These are phyloP conservation scores for Platanus orientalis DNA, from an alignment of 164 flowering plant genomes.

Conservation along the genomic window DNA sequence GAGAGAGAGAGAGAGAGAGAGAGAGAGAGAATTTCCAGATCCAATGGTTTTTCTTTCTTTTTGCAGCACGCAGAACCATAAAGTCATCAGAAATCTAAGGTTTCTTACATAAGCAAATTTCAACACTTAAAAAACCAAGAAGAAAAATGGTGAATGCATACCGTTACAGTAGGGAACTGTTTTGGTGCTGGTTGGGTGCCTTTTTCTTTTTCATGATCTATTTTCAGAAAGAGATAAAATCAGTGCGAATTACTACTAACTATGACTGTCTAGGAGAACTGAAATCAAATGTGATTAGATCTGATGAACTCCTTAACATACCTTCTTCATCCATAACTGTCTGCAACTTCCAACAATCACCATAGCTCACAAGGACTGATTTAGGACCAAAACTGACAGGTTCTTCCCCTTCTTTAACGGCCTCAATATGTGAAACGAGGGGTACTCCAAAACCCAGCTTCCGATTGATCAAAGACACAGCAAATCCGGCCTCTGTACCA, in stretches of 20 bases:
- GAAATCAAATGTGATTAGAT: neutral
- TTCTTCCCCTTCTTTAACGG: constrained; percentile 75
- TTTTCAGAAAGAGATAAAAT: constrained; percentile 2
- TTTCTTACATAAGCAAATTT: neutral
- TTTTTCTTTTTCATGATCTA: constrained; percentile 16
- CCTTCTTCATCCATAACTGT: constrained; percentile 43
- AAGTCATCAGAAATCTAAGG: neutral
- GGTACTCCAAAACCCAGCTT: constrained; percentile 35
- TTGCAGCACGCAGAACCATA: neutral
- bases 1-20: too few species aligned
- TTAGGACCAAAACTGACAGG: constrained; percentile 69
- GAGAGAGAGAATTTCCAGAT: neutral
- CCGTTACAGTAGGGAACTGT: constrained; percentile 15
- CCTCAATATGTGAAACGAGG: constrained; percentile 50
- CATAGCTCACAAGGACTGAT: constrained; percentile 58
- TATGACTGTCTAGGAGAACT: neutral
- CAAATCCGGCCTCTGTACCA: constrained; percentile 76
- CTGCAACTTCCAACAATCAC: constrained; percentile 69
- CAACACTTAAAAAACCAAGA: neutral
- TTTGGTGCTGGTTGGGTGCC: neutral
- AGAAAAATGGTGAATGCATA: constrained; percentile 6
- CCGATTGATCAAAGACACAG: constrained; percentile 52
- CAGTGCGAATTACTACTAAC: neutral
- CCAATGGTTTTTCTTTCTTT: neutral
- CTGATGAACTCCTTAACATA: constrained; percentile 6